Evolutionary conservation across 495 filamentous ascomycete species (phyloP).

Genomic region (Chaetomidium leptoderma): DNA sequence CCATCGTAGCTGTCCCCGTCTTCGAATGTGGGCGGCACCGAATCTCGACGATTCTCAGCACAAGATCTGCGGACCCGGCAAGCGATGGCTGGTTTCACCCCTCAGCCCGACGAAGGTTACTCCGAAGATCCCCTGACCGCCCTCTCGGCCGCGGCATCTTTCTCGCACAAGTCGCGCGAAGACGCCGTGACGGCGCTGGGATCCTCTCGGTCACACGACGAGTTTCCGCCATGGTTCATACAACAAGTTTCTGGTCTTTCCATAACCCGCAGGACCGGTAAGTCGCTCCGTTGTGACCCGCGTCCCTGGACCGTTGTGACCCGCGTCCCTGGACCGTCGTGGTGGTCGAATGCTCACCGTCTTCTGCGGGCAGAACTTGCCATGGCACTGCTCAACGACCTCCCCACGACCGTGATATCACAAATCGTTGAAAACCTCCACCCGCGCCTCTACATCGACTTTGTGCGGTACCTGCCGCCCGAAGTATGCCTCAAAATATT

Average conservation of each 20-base stretch:
- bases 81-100: slow-evolving; percentile 27
- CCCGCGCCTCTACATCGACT: slow-evolving; percentile 85
- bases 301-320: no score
- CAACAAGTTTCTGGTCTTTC: slow-evolving; percentile 46
- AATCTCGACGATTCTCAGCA: neutral
- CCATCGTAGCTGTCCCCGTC: neutral
- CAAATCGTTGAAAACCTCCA: slow-evolving; percentile 70
- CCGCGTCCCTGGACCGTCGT: slow-evolving; percentile 1
- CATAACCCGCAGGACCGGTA: slow-evolving; percentile 47
- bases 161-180: slow-evolving; percentile 23
- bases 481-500: slow-evolving; percentile 88
- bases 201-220: slow-evolving; percentile 26
- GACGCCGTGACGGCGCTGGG: slow-evolving; percentile 22
- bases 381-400: slow-evolving; percentile 62
- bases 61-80: slow-evolving; percentile 1
- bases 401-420: slow-evolving; percentile 70
- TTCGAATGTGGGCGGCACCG: neutral
- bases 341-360: slow-evolving; percentile 1
- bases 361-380: slow-evolving; percentile 46
- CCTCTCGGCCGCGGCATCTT: slow-evolving; percentile 29
- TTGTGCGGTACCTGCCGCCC: slow-evolving; percentile 74
- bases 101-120: slow-evolving; percentile 55
- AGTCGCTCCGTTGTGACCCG: slow-evolving; percentile 22
- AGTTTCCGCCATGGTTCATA: slow-evolving; percentile 42
- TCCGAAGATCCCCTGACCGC: slow-evolving; percentile 53